Conservation (phyloP, 2,329 filamentous ascomycete species). For the Grosmannia serpens region DNA sequence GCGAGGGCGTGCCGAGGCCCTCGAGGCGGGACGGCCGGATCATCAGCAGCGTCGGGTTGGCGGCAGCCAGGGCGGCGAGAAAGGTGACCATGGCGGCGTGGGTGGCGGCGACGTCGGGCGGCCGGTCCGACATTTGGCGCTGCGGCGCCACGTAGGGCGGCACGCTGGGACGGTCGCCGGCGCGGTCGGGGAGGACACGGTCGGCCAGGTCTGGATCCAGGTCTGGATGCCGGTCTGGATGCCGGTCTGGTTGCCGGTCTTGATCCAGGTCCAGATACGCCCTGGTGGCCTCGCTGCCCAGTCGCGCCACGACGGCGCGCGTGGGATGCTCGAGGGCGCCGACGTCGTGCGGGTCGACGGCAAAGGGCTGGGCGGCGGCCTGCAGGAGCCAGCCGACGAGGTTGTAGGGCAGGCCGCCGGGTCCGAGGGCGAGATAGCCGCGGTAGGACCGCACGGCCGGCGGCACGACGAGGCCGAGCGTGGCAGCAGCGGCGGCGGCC, state of each 20-base stretch:
- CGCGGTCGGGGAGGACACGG: slow-evolving; percentile 11
- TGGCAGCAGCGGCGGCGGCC: slow-evolving; percentile 4
- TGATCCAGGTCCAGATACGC: neutral
- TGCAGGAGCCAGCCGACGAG: slow-evolving; percentile 28
- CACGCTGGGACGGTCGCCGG: slow-evolving; percentile 19
- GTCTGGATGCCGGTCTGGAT: too few species aligned
- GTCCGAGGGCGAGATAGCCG: slow-evolving; percentile 29
- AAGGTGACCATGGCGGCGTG: slow-evolving; percentile 16
- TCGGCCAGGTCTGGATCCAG: neutral
- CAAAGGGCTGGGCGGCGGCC: slow-evolving; percentile 17
- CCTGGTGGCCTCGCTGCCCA: neutral
- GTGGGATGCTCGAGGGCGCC: neutral
- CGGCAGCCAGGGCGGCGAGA: slow-evolving; percentile 13
- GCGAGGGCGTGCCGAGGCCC: slow-evolving; percentile 18
- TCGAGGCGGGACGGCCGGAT: slow-evolving; percentile 20
- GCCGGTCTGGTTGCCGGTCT: too few species aligned
- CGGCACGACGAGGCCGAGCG: slow-evolving; percentile 7
- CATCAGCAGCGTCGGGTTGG: slow-evolving; percentile 18
- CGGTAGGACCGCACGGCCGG: slow-evolving; percentile 23
- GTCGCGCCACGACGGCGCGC: neutral
- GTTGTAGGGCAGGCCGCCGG: slow-evolving; percentile 31
- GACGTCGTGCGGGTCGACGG: slow-evolving; percentile 5
- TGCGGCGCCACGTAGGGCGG: slow-evolving; percentile 26
- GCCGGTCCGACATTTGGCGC: slow-evolving; percentile 22
- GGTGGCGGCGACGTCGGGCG: slow-evolving; percentile 2